phyloP scores from a whole-genome alignment of 768 basidiomycete species.

The Clathrus columnatus region DNA sequence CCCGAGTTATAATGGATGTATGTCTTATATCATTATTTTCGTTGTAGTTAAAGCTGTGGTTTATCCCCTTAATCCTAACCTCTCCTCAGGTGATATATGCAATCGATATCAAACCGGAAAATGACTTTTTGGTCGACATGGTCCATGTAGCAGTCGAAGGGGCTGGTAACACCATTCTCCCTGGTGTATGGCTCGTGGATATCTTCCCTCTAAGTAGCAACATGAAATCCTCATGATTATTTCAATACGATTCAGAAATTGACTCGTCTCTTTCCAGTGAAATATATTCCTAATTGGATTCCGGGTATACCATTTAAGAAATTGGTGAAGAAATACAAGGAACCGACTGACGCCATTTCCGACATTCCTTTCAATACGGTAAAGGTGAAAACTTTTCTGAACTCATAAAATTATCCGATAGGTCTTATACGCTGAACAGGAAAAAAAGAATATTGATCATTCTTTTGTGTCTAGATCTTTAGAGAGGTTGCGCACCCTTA shows the following conservation, averaged over 20 bases:
- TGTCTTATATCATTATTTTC: slow-evolving; percentile 19
- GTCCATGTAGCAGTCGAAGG: slow-evolving; percentile 32
- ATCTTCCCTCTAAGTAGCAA: slow-evolving; percentile 9
- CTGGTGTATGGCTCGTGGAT: slow-evolving; percentile 7
- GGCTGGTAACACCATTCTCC: slow-evolving; percentile 31
- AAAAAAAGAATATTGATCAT: background rate
- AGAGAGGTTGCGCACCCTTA: background rate
- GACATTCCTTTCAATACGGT: too few relatives aligned
- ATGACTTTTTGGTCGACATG: slow-evolving; percentile 33
- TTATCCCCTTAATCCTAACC: slow-evolving; percentile 33
- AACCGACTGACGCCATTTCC: too few relatives aligned
- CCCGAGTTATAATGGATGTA: background rate
- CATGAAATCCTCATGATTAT: background rate
- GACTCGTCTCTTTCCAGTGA: background rate
- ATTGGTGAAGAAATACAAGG: too few relatives aligned
- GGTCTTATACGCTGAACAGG: slow-evolving; percentile 29
- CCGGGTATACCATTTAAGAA: slow-evolving; percentile 13
- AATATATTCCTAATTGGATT: slow-evolving; percentile 13
- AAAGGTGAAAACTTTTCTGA: background rate
- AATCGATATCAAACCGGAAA: slow-evolving; percentile 26
- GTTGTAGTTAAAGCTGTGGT: slow-evolving; percentile 30
- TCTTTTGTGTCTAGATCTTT: background rate
- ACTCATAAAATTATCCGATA: background rate
- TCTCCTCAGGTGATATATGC: slow-evolving; percentile 37
- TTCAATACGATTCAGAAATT: background rate